Evolutionary conservation across 1,284 basidiomycete species (phyloP).

Genomic region (Ustilago vetiveriae): DNA sequence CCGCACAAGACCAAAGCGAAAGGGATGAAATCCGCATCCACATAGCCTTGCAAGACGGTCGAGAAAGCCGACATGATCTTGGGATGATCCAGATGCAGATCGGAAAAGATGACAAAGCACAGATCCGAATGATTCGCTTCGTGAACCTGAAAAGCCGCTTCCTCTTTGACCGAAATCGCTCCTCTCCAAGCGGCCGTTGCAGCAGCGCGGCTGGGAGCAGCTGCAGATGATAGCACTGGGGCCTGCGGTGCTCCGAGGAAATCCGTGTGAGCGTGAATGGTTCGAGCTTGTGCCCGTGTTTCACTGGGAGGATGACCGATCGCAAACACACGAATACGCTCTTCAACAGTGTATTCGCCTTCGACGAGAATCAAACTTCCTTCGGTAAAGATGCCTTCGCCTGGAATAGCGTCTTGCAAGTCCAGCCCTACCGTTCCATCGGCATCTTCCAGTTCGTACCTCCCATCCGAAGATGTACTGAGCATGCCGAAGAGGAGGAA

Average conservation of each 20-base stretch:
- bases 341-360: conserved; percentile 94
- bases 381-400: conserved; percentile 95
- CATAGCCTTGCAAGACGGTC: conserved; percentile 89
- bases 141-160: conserved; percentile 72
- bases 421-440: conserved; percentile 91
- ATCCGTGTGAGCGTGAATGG: conserved; percentile 38
- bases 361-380: conserved; percentile 94
- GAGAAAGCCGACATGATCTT: conserved; percentile 81
- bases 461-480: conserved; percentile 85
- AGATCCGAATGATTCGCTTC: conserved; percentile 70
- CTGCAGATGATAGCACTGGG: conserved; percentile 6
- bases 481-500: conserved; percentile 96
- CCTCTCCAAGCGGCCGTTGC: conserved; percentile 69
- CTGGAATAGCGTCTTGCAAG: conserved; percentile 82
- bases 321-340: conserved; percentile 85
- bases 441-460: conserved; percentile 88
- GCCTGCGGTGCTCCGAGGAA: conserved; percentile 78
- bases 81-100: conserved; percentile 91
- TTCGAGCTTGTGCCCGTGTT: conserved; percentile 44
- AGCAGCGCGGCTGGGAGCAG: conserved; percentile 5
- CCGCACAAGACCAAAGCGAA: conserved; percentile 88
- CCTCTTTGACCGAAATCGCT: conserved; percentile 88
- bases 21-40: conserved; percentile 84
- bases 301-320: conserved; percentile 88
- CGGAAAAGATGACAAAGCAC: conserved; percentile 88